These are phyloP conservation scores for Aphanocladium album DNA, from an alignment of 2,329 filamentous ascomycete genomes.

Conservation along the genomic window DNA sequence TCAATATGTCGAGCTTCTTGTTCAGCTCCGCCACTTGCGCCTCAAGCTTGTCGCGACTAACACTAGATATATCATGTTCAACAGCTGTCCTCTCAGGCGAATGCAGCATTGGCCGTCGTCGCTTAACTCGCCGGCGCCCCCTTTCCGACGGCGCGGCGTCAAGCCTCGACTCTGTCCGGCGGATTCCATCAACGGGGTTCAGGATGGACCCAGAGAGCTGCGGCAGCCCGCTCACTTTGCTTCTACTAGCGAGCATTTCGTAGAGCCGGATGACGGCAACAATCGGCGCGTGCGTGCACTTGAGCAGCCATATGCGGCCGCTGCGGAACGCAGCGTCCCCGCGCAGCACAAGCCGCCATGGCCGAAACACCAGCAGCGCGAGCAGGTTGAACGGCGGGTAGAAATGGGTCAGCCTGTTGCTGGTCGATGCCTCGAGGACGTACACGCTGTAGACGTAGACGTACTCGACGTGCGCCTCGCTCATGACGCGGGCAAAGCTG, in stretches of 20 bases:
- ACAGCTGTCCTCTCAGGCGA: conserved; percentile 16
- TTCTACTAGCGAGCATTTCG: conserved; percentile 45
- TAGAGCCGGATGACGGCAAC: conserved; percentile 66
- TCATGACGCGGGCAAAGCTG: conserved; percentile 62
- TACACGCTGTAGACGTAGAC: conserved; percentile 68
- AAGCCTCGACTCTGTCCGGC: neutral
- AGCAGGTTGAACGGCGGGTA: conserved; percentile 71
- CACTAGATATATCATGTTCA: conserved; percentile 29
- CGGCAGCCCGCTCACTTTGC: neutral
- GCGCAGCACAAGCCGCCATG: conserved; percentile 63
- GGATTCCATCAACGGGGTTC: neutral
- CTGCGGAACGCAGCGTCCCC: conserved; percentile 58
- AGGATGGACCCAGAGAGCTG: neutral
- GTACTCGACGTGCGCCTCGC: conserved; percentile 67
- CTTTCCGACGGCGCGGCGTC: neutral
- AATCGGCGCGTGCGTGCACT: conserved; percentile 61
- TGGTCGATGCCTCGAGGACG: conserved; percentile 62
- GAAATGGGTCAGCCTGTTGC: conserved; percentile 64
- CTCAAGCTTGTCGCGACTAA: conserved; percentile 37
- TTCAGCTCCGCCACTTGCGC: conserved; percentile 50
- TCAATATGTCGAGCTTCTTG: conserved; percentile 55
- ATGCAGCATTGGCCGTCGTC: neutral
- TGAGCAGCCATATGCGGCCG: conserved; percentile 57
- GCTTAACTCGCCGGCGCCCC: neutral
- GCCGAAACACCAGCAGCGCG: conserved; percentile 65